Percentiles rank a stretch among this genome's conserved stretches.
These are phyloP conservation scores for Hydrangea macrophylla DNA, from an alignment of 148 eudicot species.

Conservation along the genomic window DNA sequence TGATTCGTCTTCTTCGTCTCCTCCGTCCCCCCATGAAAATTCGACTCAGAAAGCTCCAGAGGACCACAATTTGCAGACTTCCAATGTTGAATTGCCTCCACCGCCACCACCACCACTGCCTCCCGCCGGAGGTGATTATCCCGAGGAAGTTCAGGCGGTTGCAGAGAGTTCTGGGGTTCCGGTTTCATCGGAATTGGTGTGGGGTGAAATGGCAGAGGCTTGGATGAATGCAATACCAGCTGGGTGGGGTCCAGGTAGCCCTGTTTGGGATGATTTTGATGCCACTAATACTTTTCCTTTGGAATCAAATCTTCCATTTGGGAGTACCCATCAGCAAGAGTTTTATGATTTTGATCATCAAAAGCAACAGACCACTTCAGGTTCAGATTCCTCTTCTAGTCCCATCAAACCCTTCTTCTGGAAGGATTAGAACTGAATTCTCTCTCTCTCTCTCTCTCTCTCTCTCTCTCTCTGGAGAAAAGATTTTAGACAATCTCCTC, in stretches of 20 bases:
- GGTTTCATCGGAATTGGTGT: constrained; percentile 41
- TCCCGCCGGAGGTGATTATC: constrained; percentile 13
- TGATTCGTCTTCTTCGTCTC: constrained; percentile 17
- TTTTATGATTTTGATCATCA: constrained; percentile 25
- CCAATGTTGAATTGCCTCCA: not conserved
- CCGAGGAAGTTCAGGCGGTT: constrained; percentile 17
- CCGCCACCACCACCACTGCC: constrained; percentile 2
- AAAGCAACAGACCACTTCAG: constrained; percentile 19
- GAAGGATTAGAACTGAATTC: constrained; percentile 28
- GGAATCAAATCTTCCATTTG: constrained; percentile 43
- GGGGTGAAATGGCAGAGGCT: constrained; percentile 72
- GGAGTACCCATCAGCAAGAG: constrained; percentile 23
- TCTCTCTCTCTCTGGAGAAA: not conserved
- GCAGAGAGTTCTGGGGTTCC: constrained; percentile 20
- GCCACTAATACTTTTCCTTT: constrained; percentile 44
- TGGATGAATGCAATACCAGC: constrained; percentile 76
- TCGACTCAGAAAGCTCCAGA: constrained; percentile 1
- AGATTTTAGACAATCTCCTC: constrained; percentile 13
- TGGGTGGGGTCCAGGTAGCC: constrained; percentile 85
- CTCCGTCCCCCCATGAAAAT: not conserved
- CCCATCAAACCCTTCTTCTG: constrained; percentile 56
- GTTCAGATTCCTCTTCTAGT: constrained; percentile 39
- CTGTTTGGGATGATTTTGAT: constrained; percentile 86
- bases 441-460: not conserved
- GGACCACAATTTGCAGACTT: not conserved